Conservation (phyloP, 208 protist genomes). For the Acanthamoeba sp. region DNA sequence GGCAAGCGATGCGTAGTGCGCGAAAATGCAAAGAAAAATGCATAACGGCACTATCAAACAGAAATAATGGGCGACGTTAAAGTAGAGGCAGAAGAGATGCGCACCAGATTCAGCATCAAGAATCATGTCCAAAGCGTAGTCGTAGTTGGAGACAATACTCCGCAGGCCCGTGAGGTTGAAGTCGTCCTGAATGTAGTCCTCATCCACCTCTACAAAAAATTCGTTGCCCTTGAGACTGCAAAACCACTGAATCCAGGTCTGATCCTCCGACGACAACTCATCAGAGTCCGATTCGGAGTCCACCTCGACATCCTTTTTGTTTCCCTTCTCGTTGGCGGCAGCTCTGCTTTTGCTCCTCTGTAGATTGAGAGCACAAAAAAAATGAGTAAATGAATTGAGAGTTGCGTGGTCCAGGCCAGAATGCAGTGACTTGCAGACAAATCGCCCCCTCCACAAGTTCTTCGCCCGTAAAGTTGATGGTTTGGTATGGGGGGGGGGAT, state of each 20-base stretch:
- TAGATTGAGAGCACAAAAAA: background rate
- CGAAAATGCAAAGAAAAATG: too few relatives aligned
- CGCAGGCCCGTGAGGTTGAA: slow-evolving; percentile 98
- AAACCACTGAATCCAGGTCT: slow-evolving; percentile 98
- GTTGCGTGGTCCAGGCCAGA: too few relatives aligned
- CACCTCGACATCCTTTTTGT: slow-evolving; percentile 46
- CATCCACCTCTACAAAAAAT: slow-evolving; percentile 98
- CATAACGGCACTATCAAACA: too few relatives aligned
- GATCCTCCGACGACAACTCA: slow-evolving; percentile 89
- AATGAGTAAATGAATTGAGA: background rate
- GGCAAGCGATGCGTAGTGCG: too few relatives aligned
- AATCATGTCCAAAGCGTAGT: slow-evolving; percentile 98
- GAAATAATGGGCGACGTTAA: too few relatives aligned
- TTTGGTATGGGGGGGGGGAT: too few relatives aligned
- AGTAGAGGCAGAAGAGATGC: too few relatives aligned
- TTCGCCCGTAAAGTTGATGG: too few relatives aligned
- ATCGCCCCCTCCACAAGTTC: background rate
- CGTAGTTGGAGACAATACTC: slow-evolving; percentile 97
- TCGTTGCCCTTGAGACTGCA: slow-evolving; percentile 98
- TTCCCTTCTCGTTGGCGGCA: background rate
- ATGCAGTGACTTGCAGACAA: too few relatives aligned
- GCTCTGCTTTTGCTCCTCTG: slow-evolving; percentile 31
- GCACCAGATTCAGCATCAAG: slow-evolving; percentile 94
- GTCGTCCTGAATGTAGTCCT: slow-evolving; percentile 97
- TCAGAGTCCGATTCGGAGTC: slow-evolving; percentile 77